Conservation (phyloP, 2,329 filamentous ascomycete genomes). For the Endoconidiophora laricicola region DNA sequence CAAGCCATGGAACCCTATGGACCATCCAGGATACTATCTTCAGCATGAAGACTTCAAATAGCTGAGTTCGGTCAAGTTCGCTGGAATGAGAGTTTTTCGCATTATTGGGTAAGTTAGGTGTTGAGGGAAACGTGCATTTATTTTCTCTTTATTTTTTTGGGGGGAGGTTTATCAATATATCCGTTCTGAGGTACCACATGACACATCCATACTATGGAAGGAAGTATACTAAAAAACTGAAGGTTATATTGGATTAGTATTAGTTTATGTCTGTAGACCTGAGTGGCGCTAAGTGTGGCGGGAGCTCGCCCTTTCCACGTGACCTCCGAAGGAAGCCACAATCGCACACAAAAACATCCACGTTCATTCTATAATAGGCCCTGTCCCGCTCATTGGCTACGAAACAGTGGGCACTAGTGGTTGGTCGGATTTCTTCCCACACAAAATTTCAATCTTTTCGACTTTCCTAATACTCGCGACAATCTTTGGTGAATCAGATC, state of each 20-base stretch:
- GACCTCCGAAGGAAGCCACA: conserved; percentile 3
- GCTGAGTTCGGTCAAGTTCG: too few species aligned
- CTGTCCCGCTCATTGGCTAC: conserved; percentile 13
- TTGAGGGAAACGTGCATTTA: neutral
- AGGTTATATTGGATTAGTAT: too few species aligned
- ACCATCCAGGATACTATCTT: conserved; percentile 40
- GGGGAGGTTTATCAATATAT: neutral
- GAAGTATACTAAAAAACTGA: neutral
- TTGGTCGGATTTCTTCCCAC: conserved; percentile 19
- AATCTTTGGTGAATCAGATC: conserved; percentile 17
- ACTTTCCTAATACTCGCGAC: conserved; percentile 10
- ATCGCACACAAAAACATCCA: conserved; percentile 11
- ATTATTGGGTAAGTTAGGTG: too few species aligned
- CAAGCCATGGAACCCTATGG: conserved; percentile 39
- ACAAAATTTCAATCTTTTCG: conserved; percentile 26
- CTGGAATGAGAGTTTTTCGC: neutral
- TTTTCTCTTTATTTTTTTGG: neutral
- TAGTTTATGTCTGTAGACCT: too few species aligned
- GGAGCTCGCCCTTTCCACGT: conserved; percentile 10
- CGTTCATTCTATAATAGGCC: conserved; percentile 10
- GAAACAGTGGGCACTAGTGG: conserved; percentile 13
- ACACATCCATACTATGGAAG: neutral
- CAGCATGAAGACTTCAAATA: neutral
- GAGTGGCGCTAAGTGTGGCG: conserved; percentile 11
- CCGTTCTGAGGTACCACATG: too few species aligned